Conservation (phyloP, 176 grass and related monocot genomes). For the Hsuehochloa calcarea region DNA sequence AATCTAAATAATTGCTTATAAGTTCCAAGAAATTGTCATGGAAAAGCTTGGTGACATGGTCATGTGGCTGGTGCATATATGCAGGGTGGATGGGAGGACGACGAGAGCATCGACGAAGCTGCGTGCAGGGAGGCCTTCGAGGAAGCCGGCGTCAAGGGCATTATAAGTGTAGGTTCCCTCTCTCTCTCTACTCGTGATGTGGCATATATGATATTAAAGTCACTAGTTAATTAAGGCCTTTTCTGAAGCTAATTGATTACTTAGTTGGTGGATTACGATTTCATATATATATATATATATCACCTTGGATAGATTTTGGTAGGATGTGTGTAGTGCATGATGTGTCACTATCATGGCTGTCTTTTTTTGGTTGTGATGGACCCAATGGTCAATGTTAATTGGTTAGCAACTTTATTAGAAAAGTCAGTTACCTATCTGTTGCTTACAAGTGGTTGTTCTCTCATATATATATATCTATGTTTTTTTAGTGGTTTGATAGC, state of each 20-base stretch:
- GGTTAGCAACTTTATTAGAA: background rate
- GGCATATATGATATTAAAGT: background rate
- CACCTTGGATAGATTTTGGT: background rate
- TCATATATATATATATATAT: background rate
- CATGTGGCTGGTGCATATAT: conserved; percentile 6
- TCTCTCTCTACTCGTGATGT: conserved; percentile 18
- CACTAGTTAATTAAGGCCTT: background rate
- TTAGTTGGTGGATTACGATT: background rate
- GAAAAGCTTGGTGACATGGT: conserved; percentile 14
- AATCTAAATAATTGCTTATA: conserved; percentile 7
- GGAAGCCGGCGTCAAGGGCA: conserved; percentile 85
- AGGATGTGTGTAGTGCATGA: background rate
- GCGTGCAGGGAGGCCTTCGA: conserved; percentile 75
- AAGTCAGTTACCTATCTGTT: background rate
- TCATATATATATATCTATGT: background rate
- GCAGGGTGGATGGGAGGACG: conserved; percentile 87
- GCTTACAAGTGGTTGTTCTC: background rate
- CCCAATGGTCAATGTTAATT: conserved; percentile 29
- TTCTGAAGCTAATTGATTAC: background rate
- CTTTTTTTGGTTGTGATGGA: background rate
- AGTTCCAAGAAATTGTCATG: conserved; percentile 11
- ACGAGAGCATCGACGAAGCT: conserved; percentile 68
- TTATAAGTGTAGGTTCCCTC: conserved; percentile 47
- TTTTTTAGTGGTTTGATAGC: background rate
- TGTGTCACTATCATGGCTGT: conserved; percentile 5